phyloP scores from a whole-genome alignment of 176 grass and related monocot genomes.

The Oryza australiensis region DNA sequence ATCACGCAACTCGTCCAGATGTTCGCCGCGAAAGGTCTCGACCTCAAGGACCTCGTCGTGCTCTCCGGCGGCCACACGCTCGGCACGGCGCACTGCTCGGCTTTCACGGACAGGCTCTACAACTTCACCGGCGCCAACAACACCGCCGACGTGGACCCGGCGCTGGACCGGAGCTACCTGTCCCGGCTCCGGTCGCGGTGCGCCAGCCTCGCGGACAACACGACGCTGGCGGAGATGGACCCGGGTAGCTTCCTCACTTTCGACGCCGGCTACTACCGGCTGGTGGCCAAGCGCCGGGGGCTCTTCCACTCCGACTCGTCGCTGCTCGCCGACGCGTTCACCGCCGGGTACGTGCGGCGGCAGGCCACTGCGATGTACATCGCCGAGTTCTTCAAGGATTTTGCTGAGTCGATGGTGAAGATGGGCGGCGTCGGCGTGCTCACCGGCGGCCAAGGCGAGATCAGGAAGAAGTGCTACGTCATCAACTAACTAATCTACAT shows the following conservation, averaged over 20 bases:
- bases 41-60: conserved; percentile 56
- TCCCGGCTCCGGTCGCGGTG: conserved; percentile 35
- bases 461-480: conserved; percentile 57
- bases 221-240: conserved; percentile 62
- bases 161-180: conserved; percentile 46
- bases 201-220: conserved; percentile 40
- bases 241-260: conserved; percentile 57
- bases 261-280: conserved; percentile 53
- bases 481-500: conserved; percentile 14
- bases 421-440: conserved; percentile 56
- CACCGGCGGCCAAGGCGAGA: conserved; percentile 51
- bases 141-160: conserved; percentile 45
- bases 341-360: conserved; percentile 34
- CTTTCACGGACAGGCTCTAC: conserved; percentile 55
- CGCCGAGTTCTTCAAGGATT: conserved; percentile 52
- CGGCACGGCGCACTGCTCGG: conserved; percentile 41
- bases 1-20: conserved; percentile 33
- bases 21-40: conserved; percentile 47
- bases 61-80: conserved; percentile 56
- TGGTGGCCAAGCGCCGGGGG: conserved; percentile 45
- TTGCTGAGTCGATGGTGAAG: conserved; percentile 50
- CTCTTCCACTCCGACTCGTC: conserved; percentile 57
- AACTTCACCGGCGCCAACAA: conserved; percentile 60
- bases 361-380: conserved; percentile 28
- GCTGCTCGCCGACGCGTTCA: conserved; percentile 44